A percentile compares a stretch with the other conserved stretches of the same genome.
These are phyloP conservation scores for Glycine soja DNA, from an alignment of 306 rosid species.

Conservation along the genomic window DNA sequence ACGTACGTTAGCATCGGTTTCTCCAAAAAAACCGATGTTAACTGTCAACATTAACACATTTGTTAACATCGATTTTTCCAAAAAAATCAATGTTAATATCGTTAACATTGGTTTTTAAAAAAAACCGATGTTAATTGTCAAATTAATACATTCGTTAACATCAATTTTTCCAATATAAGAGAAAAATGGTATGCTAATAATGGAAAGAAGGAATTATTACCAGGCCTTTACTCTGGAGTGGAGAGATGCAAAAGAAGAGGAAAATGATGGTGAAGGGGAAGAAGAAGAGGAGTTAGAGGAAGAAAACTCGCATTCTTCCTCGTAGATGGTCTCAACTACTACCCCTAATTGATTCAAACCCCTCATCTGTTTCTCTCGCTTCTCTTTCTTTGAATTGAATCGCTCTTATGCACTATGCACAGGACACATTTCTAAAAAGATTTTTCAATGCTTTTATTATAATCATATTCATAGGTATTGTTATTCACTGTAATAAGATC, in stretches of 20 bases:
- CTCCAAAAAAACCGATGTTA: no score
- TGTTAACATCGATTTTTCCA: no score
- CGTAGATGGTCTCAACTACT: constrained; percentile 78
- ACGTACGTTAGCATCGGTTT: no score
- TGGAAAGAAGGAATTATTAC: constrained; percentile 46
- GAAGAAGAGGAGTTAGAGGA: constrained; percentile 51
- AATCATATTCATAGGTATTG: neutral
- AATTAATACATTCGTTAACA: no score
- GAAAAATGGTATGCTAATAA: neutral
- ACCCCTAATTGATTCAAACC: constrained; percentile 60
- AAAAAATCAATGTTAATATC: no score
- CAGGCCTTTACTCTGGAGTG: constrained; percentile 62
- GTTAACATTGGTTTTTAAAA: no score
- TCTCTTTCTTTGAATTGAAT: constrained; percentile 12
- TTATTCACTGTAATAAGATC: neutral
- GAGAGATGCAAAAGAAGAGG: constrained; percentile 63
- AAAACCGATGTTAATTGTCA: no score
- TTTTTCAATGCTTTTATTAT: constrained; percentile 15
- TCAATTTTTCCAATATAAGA: no score
- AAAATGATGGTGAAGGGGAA: constrained; percentile 57
- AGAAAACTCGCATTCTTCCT: constrained; percentile 67
- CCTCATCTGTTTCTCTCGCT: constrained; percentile 40
- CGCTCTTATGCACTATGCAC: neutral
- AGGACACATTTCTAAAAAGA: neutral
- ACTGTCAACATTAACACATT: no score